phyloP scores from a whole-genome alignment of 768 basidiomycete species.

The Clitopilus passeckerianus region DNA sequence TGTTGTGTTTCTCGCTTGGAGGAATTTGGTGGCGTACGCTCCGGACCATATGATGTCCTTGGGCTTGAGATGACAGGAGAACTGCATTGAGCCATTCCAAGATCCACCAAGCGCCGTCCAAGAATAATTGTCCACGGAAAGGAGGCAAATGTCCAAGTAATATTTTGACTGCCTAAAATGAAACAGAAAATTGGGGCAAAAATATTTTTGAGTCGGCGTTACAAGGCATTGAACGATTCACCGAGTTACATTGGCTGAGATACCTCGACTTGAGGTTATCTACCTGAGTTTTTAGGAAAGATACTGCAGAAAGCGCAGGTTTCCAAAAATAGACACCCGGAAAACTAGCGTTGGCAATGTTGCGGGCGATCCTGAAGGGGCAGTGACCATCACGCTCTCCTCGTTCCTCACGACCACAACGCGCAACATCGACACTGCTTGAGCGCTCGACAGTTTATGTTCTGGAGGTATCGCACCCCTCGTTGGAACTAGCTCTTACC shows the following conservation, averaged over 20 bases:
- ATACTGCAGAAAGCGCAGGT: neutral
- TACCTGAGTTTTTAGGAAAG: neutral
- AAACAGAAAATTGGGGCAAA: neutral
- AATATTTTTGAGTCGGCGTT: neutral
- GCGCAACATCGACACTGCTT: neutral
- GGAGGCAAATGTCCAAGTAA: neutral
- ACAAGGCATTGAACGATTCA: neutral
- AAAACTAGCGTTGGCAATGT: neutral
- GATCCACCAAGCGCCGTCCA: neutral
- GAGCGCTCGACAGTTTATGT: neutral
- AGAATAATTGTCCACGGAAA: neutral
- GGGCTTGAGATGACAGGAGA: neutral
- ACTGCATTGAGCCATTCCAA: neutral
- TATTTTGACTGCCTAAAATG: neutral
- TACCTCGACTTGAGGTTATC: neutral
- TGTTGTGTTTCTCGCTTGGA: neutral
- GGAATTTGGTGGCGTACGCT: neutral
- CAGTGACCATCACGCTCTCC: neutral
- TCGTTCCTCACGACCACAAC: neutral
- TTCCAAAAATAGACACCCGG: neutral
- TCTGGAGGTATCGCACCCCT: neutral
- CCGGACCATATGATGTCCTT: neutral
- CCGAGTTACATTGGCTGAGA: neutral
- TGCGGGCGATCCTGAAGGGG: neutral
- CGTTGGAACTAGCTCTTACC: neutral